Evolutionary conservation across 2,329 filamentous ascomycete genomes (phyloP), one percentile per base, ranked within the genome.

Genomic region (Aspergillus sp.): DNA sequence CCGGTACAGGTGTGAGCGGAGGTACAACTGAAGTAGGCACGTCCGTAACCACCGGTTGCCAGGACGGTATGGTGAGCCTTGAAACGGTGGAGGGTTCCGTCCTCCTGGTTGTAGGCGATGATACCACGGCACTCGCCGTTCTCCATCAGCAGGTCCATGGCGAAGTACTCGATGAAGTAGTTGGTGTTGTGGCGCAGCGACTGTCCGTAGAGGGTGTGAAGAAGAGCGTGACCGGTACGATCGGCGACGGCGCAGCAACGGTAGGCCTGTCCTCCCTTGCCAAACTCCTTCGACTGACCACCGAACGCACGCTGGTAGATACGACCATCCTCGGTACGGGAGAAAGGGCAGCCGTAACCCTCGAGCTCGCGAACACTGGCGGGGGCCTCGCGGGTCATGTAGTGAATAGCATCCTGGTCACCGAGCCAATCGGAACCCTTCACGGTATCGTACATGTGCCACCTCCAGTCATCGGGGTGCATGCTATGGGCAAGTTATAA

Each of bases 151-250:
- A 98, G 83, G 77, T 98, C 95, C 69, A 96, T 87, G 72, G 93
- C 95, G 79, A 98, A 99, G 86, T 93, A 98, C 82, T 98, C 95
- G 79, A 99, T 97, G 83, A 99, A 98, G 87, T 97, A 99, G 85
- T 97, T 97, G 76, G 94, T 97, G 86, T 97, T 97, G 86, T 98
- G 93, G 76, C 92, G 87, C 64, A 98, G 87, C 57, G 93, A 97
- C 84, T 97, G 94, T 73, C 95, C 95, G 82, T 98, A 99, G 69
- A 99, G 91, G 28, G 95, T 99, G 86, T 99, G 95, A 56, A 99
- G 88, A 70, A 99, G 91, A 74, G 95, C 95, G 82, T 99, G 95
- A 67, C 95, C 95, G 66, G 95, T 98, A 85, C 94, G 87, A 79
- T 99, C 95, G 71, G 94, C 95, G 64, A 93, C 95, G 79, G 93